Conservation (phyloP, 2,329 filamentous ascomycete species). For the Fusarium pseudocircinatum region DNA sequence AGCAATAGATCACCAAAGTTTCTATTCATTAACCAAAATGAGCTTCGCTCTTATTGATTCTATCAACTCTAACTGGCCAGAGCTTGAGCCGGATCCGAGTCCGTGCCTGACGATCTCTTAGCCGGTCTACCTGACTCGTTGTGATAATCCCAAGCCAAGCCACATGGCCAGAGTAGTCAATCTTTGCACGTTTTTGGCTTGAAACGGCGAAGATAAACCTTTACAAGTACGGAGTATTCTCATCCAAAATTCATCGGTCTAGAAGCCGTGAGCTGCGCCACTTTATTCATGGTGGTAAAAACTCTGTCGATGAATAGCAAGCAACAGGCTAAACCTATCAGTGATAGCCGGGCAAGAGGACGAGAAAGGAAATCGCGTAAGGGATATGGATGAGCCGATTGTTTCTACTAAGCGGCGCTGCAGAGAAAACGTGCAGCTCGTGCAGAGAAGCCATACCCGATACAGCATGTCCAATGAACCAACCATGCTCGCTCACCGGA, state of each 20-base stretch:
- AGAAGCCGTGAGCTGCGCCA: neutral
- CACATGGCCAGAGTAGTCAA: slow-evolving; percentile 1
- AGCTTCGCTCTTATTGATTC: slow-evolving; percentile 16
- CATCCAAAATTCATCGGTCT: slow-evolving; percentile 4
- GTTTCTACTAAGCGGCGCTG: slow-evolving; percentile 5
- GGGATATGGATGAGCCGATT: slow-evolving; percentile 1
- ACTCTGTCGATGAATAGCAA: neutral
- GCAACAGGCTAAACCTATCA: slow-evolving; percentile 7
- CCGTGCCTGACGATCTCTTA: slow-evolving; percentile 42
- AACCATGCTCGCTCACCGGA: slow-evolving; percentile 34
- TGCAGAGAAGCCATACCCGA: slow-evolving; percentile 38
- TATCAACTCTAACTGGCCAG: slow-evolving; percentile 12
- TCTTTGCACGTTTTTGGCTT: slow-evolving; percentile 5
- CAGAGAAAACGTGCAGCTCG: slow-evolving; percentile 8
- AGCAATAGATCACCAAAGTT: slow-evolving; percentile 11
- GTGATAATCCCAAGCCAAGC: slow-evolving; percentile 4
- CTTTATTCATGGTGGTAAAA: neutral
- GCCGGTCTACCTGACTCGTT: slow-evolving; percentile 37
- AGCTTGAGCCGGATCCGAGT: slow-evolving; percentile 26
- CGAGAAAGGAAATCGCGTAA: slow-evolving; percentile 37
- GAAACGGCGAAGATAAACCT: slow-evolving; percentile 9
- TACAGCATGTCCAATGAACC: slow-evolving; percentile 40
- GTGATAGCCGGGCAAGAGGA: slow-evolving; percentile 16
- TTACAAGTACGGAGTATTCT: neutral
- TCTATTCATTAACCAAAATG: slow-evolving; percentile 27